phyloP scores from a whole-genome alignment of 2,329 filamentous ascomycete genomes.

The Leptographium lundbergii region DNA sequence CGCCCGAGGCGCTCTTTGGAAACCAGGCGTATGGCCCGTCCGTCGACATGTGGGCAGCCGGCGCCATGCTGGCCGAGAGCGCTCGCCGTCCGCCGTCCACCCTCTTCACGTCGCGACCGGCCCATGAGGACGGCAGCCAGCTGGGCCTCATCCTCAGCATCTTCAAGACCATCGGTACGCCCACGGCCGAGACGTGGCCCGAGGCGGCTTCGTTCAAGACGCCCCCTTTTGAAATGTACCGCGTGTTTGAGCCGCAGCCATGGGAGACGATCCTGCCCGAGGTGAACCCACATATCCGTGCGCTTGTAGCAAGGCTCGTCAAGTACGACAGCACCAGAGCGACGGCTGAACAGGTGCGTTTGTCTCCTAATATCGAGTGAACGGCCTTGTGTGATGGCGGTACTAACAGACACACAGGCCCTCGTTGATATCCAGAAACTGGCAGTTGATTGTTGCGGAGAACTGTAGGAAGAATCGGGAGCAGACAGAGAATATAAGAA shows the following conservation, averaged over 20 bases:
- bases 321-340: constrained; percentile 59
- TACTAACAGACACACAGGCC: constrained; percentile 2
- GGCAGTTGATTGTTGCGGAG: neutral
- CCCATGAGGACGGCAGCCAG: constrained; percentile 75
- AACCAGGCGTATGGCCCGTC: constrained; percentile 56
- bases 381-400: neutral
- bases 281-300: constrained; percentile 43
- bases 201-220: constrained; percentile 54
- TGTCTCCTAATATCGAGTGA: neutral
- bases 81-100: constrained; percentile 40
- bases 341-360: constrained; percentile 46
- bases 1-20: constrained; percentile 84
- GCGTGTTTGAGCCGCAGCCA: constrained; percentile 50
- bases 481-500: too few species aligned
- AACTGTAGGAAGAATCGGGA: neutral
- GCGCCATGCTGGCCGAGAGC: constrained; percentile 72
- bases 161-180: constrained; percentile 83
- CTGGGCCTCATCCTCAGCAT: constrained; percentile 83
- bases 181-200: constrained; percentile 70
- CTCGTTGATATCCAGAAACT: neutral
- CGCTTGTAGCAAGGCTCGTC: constrained; percentile 56
- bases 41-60: constrained; percentile 83
- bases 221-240: constrained; percentile 86
- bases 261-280: constrained; percentile 62
- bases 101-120: constrained; percentile 67